phyloP scores from a whole-genome alignment of 306 rosid species.

The cucumber (Cucumis sativus) region Cucumber_9930_V3 NC_026660.2:2163501-2164000 shows the following conservation, averaged over 20 bases:
- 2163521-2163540: no score
- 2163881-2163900: constrained; percentile 18
- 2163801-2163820: neutral
- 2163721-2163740: constrained; percentile 17
- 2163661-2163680: constrained; percentile 14
- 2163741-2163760: constrained; percentile 1
- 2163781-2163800: neutral
- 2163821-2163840: neutral
- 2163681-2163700: constrained; percentile 10
- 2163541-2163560: no score
- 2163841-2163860: neutral
- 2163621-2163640: neutral
- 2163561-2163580: no score
- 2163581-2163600: no score
- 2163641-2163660: constrained; percentile 19
- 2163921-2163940: constrained; percentile 6
- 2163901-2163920: constrained; percentile 15
- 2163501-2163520: no score
- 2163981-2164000: constrained; percentile 19
- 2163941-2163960: constrained; percentile 2
- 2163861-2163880: neutral
- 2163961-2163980: constrained; percentile 6
- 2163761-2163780: neutral
- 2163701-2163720: constrained; percentile 14
- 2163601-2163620: neutral